phyloP scores from a whole-genome alignment of 441 rosid genomes.

The Eruca vesicaria region DNA sequence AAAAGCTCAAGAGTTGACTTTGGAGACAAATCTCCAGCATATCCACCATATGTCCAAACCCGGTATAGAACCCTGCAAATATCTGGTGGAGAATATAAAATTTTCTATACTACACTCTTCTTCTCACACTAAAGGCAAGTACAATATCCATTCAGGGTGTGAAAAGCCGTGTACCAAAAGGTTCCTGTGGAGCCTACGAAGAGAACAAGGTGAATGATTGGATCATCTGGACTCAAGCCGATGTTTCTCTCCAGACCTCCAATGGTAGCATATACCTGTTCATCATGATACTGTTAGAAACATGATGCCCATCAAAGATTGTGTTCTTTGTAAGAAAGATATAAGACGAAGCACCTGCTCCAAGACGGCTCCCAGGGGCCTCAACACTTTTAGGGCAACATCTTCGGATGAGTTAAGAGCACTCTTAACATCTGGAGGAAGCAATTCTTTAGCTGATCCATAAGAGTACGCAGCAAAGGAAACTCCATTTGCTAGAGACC shows the following conservation, averaged over 20 bases:
- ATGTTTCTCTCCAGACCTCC: constrained; percentile 73
- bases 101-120: constrained; percentile 26
- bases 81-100: constrained; percentile 72
- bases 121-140: constrained; percentile 14
- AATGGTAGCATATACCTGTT: constrained; percentile 61
- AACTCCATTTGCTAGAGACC: constrained; percentile 57
- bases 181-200: constrained; percentile 68
- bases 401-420: constrained; percentile 66
- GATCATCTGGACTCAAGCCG: constrained; percentile 90
- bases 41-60: constrained; percentile 80
- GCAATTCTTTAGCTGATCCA: constrained; percentile 65
- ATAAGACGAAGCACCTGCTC: constrained; percentile 56
- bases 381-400: constrained; percentile 45
- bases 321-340: background rate
- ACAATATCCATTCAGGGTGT: constrained; percentile 20
- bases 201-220: constrained; percentile 68
- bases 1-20: constrained; percentile 69
- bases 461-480: constrained; percentile 68
- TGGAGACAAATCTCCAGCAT: constrained; percentile 94
- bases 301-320: background rate
- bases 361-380: constrained; percentile 62
- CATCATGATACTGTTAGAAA: constrained; percentile 14
- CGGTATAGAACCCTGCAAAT: constrained; percentile 84
- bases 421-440: constrained; percentile 68
- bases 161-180: constrained; percentile 75